phyloP scores from a whole-genome alignment of 2,329 filamentous ascomycete species.

The Fusarium humuli region DNA sequence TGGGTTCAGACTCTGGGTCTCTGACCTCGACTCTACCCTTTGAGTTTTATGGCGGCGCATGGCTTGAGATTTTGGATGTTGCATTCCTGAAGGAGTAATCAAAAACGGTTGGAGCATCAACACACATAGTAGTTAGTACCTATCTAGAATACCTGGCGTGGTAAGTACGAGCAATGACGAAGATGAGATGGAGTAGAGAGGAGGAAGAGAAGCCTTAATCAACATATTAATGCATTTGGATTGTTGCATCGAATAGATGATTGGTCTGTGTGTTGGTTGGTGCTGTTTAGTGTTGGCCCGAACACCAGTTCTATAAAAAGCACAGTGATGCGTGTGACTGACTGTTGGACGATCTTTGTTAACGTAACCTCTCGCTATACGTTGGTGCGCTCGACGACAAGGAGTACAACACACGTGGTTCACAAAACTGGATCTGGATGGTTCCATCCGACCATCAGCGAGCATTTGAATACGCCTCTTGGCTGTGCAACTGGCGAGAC shows the following conservation, averaged over 20 bases:
- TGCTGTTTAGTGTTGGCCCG: background rate
- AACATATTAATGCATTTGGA: slow-evolving; percentile 2
- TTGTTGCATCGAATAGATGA: background rate
- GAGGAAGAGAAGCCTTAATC: slow-evolving; percentile 7
- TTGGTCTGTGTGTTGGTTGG: slow-evolving; percentile 8
- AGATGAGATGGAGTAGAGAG: slow-evolving; percentile 3
- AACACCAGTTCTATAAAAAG: slow-evolving; percentile 35
- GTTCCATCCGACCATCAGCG: background rate
- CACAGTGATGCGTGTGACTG: slow-evolving; percentile 9
- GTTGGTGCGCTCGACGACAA: slow-evolving; percentile 2
- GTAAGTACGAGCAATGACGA: slow-evolving; percentile 25
- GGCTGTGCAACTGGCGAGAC: background rate
- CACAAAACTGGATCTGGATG: background rate
- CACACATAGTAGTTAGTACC: slow-evolving; percentile 25
- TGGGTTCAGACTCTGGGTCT: background rate
- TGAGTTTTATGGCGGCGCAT: slow-evolving; percentile 17
- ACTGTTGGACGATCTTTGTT: slow-evolving; percentile 16
- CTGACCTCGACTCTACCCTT: background rate
- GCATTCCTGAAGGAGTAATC: slow-evolving; percentile 30
- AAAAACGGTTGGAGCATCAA: slow-evolving; percentile 29
- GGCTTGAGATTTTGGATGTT: slow-evolving; percentile 27
- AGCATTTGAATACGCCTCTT: background rate
- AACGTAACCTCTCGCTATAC: background rate
- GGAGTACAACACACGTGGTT: slow-evolving; percentile 22
- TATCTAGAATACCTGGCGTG: slow-evolving; percentile 18